A percentile compares a stretch with the other conserved stretches of the same genome.
phyloP scores from a whole-genome alignment of 768 basidiomycete species.

The Cystobasidium tubakii region DNA sequence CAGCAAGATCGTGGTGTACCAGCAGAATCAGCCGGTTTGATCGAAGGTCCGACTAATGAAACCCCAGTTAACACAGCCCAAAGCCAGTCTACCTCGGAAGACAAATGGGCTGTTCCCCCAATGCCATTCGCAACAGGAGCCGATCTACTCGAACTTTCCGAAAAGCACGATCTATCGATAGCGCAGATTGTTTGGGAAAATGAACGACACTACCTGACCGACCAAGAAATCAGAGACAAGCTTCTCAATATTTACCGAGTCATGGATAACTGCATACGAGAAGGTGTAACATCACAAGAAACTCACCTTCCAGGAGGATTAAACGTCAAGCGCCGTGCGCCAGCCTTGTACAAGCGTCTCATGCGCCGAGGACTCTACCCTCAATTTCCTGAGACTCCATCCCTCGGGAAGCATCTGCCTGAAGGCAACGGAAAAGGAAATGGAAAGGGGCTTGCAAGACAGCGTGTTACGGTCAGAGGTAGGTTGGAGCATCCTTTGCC shows the following conservation, averaged over 20 bases:
- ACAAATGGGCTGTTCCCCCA: constrained; percentile 28
- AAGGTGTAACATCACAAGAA: constrained; percentile 68
- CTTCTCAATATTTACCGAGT: constrained; percentile 34
- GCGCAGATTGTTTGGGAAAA: constrained; percentile 89
- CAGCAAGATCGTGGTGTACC: constrained; percentile 46
- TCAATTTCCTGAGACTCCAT: neutral
- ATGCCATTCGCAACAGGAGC: constrained; percentile 48
- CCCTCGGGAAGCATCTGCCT: neutral
- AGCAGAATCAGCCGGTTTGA: neutral
- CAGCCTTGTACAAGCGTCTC: constrained; percentile 67
- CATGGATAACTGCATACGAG: constrained; percentile 24
- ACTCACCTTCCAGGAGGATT: constrained; percentile 80
- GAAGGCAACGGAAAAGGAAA: neutral
- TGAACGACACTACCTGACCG: constrained; percentile 52
- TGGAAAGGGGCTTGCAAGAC: neutral
- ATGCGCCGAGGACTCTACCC: constrained; percentile 43
- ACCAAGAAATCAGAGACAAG: constrained; percentile 38
- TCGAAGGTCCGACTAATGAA: neutral
- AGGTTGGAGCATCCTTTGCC: constrained; percentile 37
- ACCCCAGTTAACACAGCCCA: neutral
- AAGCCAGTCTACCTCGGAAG: neutral
- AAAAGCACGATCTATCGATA: constrained; percentile 55
- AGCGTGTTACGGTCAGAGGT: neutral
- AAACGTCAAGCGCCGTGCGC: constrained; percentile 70
- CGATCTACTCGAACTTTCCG: constrained; percentile 44